Percentiles rank a stretch among this genome's conserved stretches.
These are phyloP conservation scores for Rhizopogon vesiculosus DNA, from an alignment of 768 basidiomycete species.

Conservation along the genomic window DNA sequence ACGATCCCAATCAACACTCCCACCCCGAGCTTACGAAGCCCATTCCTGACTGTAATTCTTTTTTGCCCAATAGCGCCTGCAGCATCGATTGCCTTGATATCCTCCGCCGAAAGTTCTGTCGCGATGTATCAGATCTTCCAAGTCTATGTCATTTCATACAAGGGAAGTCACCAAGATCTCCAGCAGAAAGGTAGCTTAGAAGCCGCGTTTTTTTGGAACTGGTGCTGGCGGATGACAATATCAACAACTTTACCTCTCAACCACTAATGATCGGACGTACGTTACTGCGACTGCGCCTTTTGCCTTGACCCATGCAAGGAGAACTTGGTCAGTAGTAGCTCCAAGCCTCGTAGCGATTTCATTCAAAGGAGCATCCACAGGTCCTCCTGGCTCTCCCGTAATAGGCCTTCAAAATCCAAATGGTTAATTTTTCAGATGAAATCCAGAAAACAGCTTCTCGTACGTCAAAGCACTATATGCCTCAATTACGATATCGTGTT, in stretches of 20 bases:
- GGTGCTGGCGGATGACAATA: slow-evolving; percentile 31
- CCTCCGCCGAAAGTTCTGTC: slow-evolving; percentile 42
- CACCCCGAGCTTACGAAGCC: not conserved
- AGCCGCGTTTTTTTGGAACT: slow-evolving; percentile 65
- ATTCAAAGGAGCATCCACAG: slow-evolving; percentile 55
- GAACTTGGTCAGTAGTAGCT: slow-evolving; percentile 58
- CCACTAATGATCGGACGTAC: slow-evolving; percentile 26
- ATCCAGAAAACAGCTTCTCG: slow-evolving; percentile 11
- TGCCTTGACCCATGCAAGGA: slow-evolving; percentile 67
- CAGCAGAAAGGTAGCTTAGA: slow-evolving; percentile 63
- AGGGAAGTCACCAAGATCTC: slow-evolving; percentile 48
- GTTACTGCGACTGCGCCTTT: slow-evolving; percentile 67
- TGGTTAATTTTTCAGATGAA: not conserved
- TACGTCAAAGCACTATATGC: slow-evolving; percentile 68
- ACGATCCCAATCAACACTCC: not conserved
- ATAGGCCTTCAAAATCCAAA: slow-evolving; percentile 41
- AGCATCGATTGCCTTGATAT: slow-evolving; percentile 47
- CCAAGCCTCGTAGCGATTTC: slow-evolving; percentile 46
- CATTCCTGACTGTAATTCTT: not conserved
- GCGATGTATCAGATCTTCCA: not conserved
- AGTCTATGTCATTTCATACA: not conserved
- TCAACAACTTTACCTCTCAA: not conserved
- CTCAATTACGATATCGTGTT: slow-evolving; percentile 62
- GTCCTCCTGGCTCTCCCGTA: slow-evolving; percentile 54
- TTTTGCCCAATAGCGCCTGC: slow-evolving; percentile 37